Base-by-base conservation (phyloP, 768 basidiomycete genomes). In the Rhizopogon vesiculosus region DNA sequence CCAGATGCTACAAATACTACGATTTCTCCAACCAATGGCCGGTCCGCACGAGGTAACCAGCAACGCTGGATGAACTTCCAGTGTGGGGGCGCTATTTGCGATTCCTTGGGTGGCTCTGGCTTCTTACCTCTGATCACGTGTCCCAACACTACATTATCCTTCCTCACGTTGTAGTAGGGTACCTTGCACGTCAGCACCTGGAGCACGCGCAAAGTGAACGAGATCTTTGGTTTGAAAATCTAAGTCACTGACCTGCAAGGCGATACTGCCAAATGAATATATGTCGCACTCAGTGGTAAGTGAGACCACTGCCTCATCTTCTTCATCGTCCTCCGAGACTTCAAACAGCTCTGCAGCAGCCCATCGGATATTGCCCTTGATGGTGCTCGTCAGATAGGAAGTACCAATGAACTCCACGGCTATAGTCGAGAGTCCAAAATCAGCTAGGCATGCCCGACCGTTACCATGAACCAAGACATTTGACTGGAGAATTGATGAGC, bases 191-290 rank as follows among this genome's bases (percentile, higher is more conserved):
- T 29, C 7, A 54, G 18, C 15, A 54, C 53, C 50, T 51, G 13
- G 25, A 29, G 39, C 28, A 13, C 22, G n/a, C 16, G 18, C 4
- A 31, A 31, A 4, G 25, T 25, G 25, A 25, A 5, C 25, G 25
- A 25, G 25, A 25, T 25, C 3, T 25, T 25, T 25, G 25, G 25
- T 25, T 25, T 25, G 25, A 25, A 25, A 25, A 72, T 18, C 2
- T 38, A 9, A 7, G 35, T 16, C 4, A 52, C 28, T 33, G 74
- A 42, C 55, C 55, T 56, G 55, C 15, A 51, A 22, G 22, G 61
- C 60, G 16, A 76, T 70, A 59, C 74, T 73, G 5, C 76, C 76
- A 53, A 74, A 75, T 0, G 77, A 77, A 7, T 70, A 79, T 16
- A 78, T 71, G 62, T 79, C 78, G 53, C 66, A 31, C 31, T 31